Base-by-base conservation (phyloP, 805 yeast genomes). In the Yamadazyma endophytica region DNA sequence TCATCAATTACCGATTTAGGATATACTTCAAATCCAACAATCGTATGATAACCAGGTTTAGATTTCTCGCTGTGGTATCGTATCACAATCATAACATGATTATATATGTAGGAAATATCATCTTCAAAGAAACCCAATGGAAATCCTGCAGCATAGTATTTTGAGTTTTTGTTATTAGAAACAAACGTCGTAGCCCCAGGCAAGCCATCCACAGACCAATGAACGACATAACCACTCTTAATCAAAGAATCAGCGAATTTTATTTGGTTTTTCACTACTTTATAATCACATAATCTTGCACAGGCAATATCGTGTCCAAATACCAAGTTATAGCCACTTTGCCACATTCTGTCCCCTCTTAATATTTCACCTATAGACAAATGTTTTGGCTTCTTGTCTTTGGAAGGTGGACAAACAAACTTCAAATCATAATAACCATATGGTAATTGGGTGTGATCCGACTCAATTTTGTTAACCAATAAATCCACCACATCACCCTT, bases 151-250 rank as follows among this genome's bases (percentile, higher is more conserved):
- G 87, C 82, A 46, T 87, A 87, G 56, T 81, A 83, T 45, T 82
- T 78, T 41, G 75, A 73, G 13, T 73, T 65, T 28, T 70, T 71
- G 9, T 70, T 74, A 6, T 73, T 70, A 5, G 72, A 64, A 20
- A 80, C 73, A 42, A 80, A 82, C 0, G 95, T 82, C 0, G 96
- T 86, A 1, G 95, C 90, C 6, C 92, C 94, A 0, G 96, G 96
- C 20, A 87, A 60, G 14, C 79, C 84, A 58, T 88, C 96, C 11
- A 87, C 64, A 16, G 74, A 56, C 96, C 96, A 87, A 48, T 87
- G 89, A 9, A 75, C 88, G 32, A 80, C 79, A 46, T 87, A 87
- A 2, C 83, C 83, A 32, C 78, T 61, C 43, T 73, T 65, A 21
- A 87, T 77, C 37, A 87, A 59, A 17, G 73, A 68, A 36, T 65